Evolutionary conservation across 805 yeast genomes (phyloP), one percentile per base, ranked within the genome.

Genomic region (Ogataea zsoltii): DNA sequence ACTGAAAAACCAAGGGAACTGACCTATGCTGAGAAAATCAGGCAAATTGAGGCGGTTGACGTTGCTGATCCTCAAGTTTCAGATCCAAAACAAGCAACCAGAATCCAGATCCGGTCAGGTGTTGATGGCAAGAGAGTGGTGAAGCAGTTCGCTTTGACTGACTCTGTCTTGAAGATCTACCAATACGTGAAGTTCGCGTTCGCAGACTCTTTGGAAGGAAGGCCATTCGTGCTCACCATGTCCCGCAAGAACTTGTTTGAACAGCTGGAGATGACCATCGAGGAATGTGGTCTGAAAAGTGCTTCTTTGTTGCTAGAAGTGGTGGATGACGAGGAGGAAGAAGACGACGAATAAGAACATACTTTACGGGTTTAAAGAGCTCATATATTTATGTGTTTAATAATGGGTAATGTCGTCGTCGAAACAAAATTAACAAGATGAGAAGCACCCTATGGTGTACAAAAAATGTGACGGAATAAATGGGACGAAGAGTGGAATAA

Each of bases 91-190:
- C 72, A 82, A 0, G 68, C 74, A 6, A 88, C 97, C 0, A 73
- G 97, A 56, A 77, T 94, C 19, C 98, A 94, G 66, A 76, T 94
- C n/a, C 74, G 97, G 48, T 77, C 88, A 23, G 94, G 91, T 14
- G 48, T 55, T 13, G 88, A 84, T 57, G 97, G 98, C n/a, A 76
- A 82, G 38, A 74, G 97, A 46, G 68, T 84, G 11, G 84, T 92
- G 10, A 83, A 88, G 48, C 77, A 88, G 46, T 86, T 92, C 55
- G 66, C 67, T 7, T 57, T 76, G 10, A 62, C 68, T 3, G 96
- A 87, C 52, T 69, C 74, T 3, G 88, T 94, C 0, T 47, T 70
- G 3, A 64, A 61, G 1, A 63, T 94, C 1, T 94, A 77, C 62
- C 84, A 81, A 55, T 79, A 78, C 60, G 77, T 85, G 19, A 92